Evolutionary conservation across 805 yeast species (phyloP).

Genomic region (Candida boleticola): DNA sequence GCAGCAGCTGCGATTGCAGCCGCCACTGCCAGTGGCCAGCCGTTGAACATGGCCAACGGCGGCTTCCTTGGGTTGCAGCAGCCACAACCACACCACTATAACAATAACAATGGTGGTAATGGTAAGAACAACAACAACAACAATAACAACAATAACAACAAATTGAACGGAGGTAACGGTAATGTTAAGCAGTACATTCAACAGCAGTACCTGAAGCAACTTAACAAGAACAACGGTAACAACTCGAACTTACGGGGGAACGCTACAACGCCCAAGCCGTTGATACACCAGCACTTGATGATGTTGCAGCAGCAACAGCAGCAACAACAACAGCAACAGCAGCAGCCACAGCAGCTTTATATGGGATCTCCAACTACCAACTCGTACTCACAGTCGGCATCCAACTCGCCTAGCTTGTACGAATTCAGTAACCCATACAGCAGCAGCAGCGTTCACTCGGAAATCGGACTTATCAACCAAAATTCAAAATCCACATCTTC

Average conservation of each 20-base stretch:
- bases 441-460: conserved; percentile 9
- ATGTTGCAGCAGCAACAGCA: conserved; percentile 7
- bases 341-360: conserved; percentile 5
- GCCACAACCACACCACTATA: conserved; percentile 29
- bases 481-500: conserved; percentile 15
- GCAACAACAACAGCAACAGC: conserved; percentile 9
- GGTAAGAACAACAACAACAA: conserved; percentile 6
- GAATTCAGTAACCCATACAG: conserved; percentile 11
- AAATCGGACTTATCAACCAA: conserved; percentile 8
- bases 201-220: conserved; percentile 11
- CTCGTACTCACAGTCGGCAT: conserved; percentile 15
- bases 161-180: neutral
- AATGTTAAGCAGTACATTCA: conserved; percentile 16
- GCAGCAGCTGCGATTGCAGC: conserved; percentile 49
- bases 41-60: conserved; percentile 33
- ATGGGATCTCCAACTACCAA: conserved; percentile 2
- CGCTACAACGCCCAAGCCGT: conserved; percentile 6
- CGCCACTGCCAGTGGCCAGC: conserved; percentile 47
- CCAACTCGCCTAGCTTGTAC: conserved; percentile 25
- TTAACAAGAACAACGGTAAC: conserved; percentile 5
- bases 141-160: conserved; percentile 11
- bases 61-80: conserved; percentile 31
- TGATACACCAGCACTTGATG: conserved; percentile 5
- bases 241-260: neutral
- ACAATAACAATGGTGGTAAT: conserved; percentile 4